Evolutionary conservation across 257 asterid species (phyloP), one percentile per base, ranked within the genome.

Genomic region (Salvia splendens): DNA sequence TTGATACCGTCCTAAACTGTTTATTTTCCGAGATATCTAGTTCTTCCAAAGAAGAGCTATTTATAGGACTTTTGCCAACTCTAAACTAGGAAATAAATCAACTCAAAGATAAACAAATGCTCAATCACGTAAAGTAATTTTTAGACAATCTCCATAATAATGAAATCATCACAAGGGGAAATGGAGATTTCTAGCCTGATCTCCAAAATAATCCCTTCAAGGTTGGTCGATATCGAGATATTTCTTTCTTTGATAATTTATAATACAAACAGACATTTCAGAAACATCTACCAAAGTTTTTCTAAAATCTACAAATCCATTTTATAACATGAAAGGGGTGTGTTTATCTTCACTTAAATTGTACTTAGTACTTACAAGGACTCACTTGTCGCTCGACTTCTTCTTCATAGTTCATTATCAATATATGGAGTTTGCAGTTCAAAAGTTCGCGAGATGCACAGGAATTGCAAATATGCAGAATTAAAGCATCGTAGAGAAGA

Each of bases 391-490:
- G 40, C 40, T 35, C 7, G 15, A 69, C 28, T 16, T 45, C 36
- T 16, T 45, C 55, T 46, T 55, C 51, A 45, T 51, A 60, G 12
- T 4, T 8, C 47, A 58, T 35, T 38, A 42, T n/a, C 8, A 11
- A 38, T 24, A 42, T 55, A 40, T 3, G 8, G 60, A 5, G 12
- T 30, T 42, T 16, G 46, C 59, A 53, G 35, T 36, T 43, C 20
- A 8, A 36, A 38, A 5, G 30, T 38, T 33, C 54, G 10, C 1
- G 68, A 46, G 5, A 57, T 12, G 38, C 46, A 24, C 20, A 35
- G 40, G 35, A 65, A 1, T 36, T 49, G 58, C 62, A 60, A 38
- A 36, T 61, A 71, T 52, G 49, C 38, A 6, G 68, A 45, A 60
- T 20, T 38, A 70, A 48, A 60, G 33, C 41, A 42, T 62, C 56